Conservation (phyloP, 108 stramenopile genomes). For the Epithemia pelagica region DNA sequence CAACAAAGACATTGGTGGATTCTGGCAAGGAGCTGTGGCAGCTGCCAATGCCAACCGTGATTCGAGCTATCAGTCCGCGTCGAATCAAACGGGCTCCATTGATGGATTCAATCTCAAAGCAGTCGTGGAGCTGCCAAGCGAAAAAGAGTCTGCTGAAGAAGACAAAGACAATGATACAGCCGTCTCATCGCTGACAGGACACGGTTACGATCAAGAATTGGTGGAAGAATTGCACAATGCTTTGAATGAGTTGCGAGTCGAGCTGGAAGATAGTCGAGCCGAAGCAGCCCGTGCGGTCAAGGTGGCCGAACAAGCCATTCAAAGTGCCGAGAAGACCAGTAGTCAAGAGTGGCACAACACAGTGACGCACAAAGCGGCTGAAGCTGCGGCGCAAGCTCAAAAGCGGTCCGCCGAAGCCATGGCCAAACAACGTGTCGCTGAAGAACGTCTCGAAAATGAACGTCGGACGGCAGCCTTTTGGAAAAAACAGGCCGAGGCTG, state of each 20-base stretch:
- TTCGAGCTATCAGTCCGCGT: background rate
- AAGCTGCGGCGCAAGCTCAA: conserved; percentile 84
- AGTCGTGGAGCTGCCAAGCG: background rate
- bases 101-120: background rate
- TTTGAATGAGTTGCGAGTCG: conserved; percentile 56
- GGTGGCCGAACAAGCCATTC: conserved; percentile 88
- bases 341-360: conserved; percentile 80
- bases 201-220: conserved; percentile 79
- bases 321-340: conserved; percentile 77
- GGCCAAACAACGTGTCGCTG: conserved; percentile 70
- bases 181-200: conserved; percentile 82
- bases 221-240: conserved; percentile 85
- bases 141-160: background rate
- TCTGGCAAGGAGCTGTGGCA: background rate
- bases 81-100: background rate
- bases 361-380: conserved; percentile 86
- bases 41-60: background rate
- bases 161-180: conserved; percentile 25
- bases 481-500: conserved; percentile 64
- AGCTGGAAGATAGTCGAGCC: conserved; percentile 78
- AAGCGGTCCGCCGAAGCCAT: conserved; percentile 80
- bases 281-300: conserved; percentile 86
- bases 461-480: conserved; percentile 50
- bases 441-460: conserved; percentile 64
- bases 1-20: background rate